Percentiles rank a stretch among this genome's conserved stretches.
phyloP scores from a whole-genome alignment of 768 basidiomycete species.

The Obba rivulosa region DNA sequence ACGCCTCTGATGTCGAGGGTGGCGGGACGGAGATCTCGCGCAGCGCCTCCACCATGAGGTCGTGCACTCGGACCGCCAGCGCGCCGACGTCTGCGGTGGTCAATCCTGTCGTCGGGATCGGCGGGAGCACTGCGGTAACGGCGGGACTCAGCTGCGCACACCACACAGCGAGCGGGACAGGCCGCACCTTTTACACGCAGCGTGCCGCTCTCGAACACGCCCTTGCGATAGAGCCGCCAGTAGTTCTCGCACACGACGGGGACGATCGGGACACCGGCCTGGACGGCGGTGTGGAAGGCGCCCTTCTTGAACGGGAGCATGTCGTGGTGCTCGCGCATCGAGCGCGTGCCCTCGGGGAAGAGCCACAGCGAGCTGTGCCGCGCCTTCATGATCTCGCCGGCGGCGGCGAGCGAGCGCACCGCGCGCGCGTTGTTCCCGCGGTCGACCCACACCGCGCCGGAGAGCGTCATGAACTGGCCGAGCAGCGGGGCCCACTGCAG shows the following conservation, averaged over 20 bases:
- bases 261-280: conserved; percentile 84
- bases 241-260: conserved; percentile 96
- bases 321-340: conserved; percentile 55
- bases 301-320: conserved; percentile 95
- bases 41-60: conserved; percentile 75
- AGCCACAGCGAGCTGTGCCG: conserved; percentile 79
- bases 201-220: conserved; percentile 68
- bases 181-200: conserved; percentile 77
- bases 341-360: conserved; percentile 94
- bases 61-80: conserved; percentile 62
- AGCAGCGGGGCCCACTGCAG: conserved; percentile 77
- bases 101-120: conserved; percentile 70
- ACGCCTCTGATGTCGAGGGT: conserved; percentile 20
- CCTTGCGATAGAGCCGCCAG: conserved; percentile 76
- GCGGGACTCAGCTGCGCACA: conserved; percentile 4
- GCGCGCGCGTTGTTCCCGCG: conserved; percentile 75
- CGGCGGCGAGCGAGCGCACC: conserved; percentile 67
- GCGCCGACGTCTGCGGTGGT: conserved; percentile 63
- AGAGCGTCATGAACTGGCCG: conserved; percentile 86
- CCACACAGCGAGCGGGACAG: not conserved
- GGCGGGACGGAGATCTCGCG: conserved; percentile 67
- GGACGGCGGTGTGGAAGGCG: conserved; percentile 92
- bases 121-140: conserved; percentile 71
- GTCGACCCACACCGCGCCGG: conserved; percentile 89
- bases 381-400: conserved; percentile 73